Evolutionary conservation across 495 filamentous ascomycete species (phyloP).

Genomic region (Staphylotrichum tortipilum): DNA sequence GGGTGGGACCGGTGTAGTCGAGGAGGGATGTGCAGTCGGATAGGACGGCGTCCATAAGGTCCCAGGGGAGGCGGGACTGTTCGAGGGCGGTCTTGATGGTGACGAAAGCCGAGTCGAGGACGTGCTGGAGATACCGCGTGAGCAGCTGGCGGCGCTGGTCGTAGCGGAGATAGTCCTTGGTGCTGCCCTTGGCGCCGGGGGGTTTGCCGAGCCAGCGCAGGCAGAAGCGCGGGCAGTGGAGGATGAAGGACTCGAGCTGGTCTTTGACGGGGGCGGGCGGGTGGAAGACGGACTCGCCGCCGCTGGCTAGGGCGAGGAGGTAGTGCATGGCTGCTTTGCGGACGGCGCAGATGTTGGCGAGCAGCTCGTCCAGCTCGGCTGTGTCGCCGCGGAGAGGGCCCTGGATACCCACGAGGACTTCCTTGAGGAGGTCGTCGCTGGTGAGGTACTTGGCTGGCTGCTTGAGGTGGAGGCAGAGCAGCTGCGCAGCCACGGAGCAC

Average conservation of each 20-base stretch:
- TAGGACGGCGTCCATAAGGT: conserved; percentile 43
- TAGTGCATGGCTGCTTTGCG: conserved; percentile 52
- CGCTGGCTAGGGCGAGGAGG: conserved; percentile 24
- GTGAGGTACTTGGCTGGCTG: conserved; percentile 21
- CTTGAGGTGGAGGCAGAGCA: conserved; percentile 38
- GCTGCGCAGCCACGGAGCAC: conserved; percentile 34
- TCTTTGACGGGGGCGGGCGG: conserved; percentile 10
- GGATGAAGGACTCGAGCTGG: conserved; percentile 41
- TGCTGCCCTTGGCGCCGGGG: conserved; percentile 29
- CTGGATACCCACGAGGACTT: conserved; percentile 45
- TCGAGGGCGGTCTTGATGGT: conserved; percentile 39
- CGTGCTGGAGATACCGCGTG: conserved; percentile 34
- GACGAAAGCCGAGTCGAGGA: conserved; percentile 49
- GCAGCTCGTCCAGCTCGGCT: conserved; percentile 59
- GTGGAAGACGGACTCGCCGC: background rate
- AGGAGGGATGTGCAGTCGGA: conserved; percentile 46
- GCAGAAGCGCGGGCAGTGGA: conserved; percentile 44
- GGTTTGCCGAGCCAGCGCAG: conserved; percentile 49
- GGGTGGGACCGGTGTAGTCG: conserved; percentile 36
- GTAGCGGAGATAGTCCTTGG: conserved; percentile 45
- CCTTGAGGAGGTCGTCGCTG: conserved; percentile 33
- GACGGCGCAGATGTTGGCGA: conserved; percentile 53
- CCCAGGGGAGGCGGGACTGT: conserved; percentile 36
- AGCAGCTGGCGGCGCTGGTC: conserved; percentile 48
- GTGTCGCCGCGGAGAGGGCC: conserved; percentile 55